Evolutionary conservation across 768 basidiomycete species (phyloP).

Genomic region (Multifurca ochricompacta): DNA sequence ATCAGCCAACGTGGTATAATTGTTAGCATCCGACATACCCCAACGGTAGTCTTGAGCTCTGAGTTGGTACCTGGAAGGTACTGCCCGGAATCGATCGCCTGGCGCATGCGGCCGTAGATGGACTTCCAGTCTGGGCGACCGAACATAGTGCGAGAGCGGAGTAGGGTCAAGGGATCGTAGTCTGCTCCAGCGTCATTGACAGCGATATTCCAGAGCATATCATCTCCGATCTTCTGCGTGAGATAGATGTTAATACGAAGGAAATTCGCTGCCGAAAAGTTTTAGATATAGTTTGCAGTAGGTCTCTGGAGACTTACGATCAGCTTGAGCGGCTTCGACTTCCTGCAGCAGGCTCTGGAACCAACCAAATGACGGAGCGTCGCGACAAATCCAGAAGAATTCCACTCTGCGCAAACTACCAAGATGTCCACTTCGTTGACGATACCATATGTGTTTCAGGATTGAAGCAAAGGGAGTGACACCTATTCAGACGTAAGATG

Average conservation of each 20-base stretch:
- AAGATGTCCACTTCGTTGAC: conserved; percentile 68
- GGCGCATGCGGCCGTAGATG: conserved; percentile 67
- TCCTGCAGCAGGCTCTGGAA: conserved; percentile 86
- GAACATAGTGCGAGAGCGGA: conserved; percentile 84
- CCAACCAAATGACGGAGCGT: conserved; percentile 98
- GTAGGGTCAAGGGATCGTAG: conserved; percentile 83
- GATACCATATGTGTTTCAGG: conserved; percentile 94
- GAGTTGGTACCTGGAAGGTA: conserved; percentile 75
- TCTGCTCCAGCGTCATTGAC: conserved; percentile 81
- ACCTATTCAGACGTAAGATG: conserved; percentile 34
- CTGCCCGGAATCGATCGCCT: conserved; percentile 72
- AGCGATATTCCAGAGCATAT: conserved; percentile 89
- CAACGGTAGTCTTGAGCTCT: conserved; percentile 77
- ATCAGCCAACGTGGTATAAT: conserved; percentile 4
- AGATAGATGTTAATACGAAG: conserved; percentile 87
- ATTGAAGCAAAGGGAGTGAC: conserved; percentile 95
- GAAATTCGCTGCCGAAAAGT: conserved; percentile 61
- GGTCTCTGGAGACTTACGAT: conserved; percentile 50
- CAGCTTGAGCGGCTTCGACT: conserved; percentile 81
- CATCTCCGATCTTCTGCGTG: conserved; percentile 76
- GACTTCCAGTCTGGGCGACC: conserved; percentile 86
- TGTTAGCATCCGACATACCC: conserved; percentile 40
- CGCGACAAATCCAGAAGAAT: conserved; percentile 91
- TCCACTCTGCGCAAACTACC: conserved; percentile 83
- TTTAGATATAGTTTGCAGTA: neutral